Evolutionary conservation across 2,329 filamentous ascomycete genomes (phyloP).

Genomic region (Talaromyces sp.): DNA sequence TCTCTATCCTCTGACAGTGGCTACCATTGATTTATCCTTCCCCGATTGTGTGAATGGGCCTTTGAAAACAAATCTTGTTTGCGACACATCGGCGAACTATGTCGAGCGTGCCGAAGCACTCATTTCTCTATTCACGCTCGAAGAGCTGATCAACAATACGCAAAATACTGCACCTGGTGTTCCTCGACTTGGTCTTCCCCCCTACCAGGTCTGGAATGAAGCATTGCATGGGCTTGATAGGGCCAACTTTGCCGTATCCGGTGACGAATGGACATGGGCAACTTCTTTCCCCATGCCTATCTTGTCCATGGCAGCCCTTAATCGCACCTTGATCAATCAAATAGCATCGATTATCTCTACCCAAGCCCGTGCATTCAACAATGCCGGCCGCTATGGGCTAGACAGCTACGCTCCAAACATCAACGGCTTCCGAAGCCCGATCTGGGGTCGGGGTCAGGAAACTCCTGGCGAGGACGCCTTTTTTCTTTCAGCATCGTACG

Average conservation of each 20-base stretch:
- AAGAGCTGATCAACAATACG: conserved; percentile 50
- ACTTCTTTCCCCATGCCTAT: conserved; percentile 64
- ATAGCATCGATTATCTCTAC: conserved; percentile 51
- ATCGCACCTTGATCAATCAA: conserved; percentile 54
- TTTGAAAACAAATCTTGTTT: conserved; percentile 44
- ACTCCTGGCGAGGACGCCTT: conserved; percentile 55
- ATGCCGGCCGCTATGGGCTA: conserved; percentile 43
- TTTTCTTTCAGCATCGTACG: conserved; percentile 42
- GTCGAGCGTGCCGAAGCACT: conserved; percentile 39
- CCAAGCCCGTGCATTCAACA: conserved; percentile 61
- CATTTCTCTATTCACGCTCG: conserved; percentile 42
- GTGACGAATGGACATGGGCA: conserved; percentile 50
- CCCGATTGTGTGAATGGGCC: conserved; percentile 47
- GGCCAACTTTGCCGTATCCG: conserved; percentile 48
- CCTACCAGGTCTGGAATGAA: conserved; percentile 55
- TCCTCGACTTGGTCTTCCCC: conserved; percentile 48
- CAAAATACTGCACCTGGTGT: conserved; percentile 43
- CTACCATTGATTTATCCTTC: conserved; percentile 21
- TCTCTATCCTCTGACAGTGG: conserved; percentile 2
- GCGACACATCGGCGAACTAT: conserved; percentile 36
- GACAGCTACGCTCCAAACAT: conserved; percentile 55
- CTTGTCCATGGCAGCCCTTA: conserved; percentile 56
- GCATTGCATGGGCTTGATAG: conserved; percentile 60
- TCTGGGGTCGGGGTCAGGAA: conserved; percentile 58
- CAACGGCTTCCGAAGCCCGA: conserved; percentile 58